Evolutionary conservation across 2,329 filamentous ascomycete genomes (phyloP), one percentile per base, ranked within the genome.

Genomic region (Elsinoe arachidis): DNA sequence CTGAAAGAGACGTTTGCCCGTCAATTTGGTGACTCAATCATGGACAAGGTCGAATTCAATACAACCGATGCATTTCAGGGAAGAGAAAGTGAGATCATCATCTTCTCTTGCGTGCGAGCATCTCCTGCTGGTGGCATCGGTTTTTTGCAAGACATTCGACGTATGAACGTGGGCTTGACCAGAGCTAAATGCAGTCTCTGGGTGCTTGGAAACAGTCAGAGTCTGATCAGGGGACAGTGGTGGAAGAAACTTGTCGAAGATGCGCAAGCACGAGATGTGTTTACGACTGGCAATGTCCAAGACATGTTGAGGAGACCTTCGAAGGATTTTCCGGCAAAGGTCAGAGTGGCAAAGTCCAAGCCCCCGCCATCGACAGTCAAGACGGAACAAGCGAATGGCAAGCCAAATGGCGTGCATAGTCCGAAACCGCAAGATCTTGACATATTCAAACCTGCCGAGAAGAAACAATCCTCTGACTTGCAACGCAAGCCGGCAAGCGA

Each of bases 121-220:
- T 92, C 87, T 30, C 83, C 88, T n/a, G 88, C 86, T 6, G 87
- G 88, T n/a, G 90, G 92, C 66, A 96, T 99, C 67, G 93, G 93
- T 79, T 99, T 99, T 82, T 86, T 99, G 81, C 88, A 89, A 56
- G 93, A 99, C 70, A 96, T 99, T 68, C 85, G 93, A 59, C 92
- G 93, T 79, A 97, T 99, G 95, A 99, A 99, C 72, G 93, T 99
- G 67, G 93, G 93, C 75, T 78, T 99, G 60, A 99, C 93, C 19
- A 87, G 93, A 77, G 95, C 93, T 4, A 96, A 96, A 72, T 96
- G 89, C 9, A 96, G 92, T 34, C 80, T 99, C 9, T 99, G 92
- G 88, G 92, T 99, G 58, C 80, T 99, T 23, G 93, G 93, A 63
- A 95, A 97, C 71, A 93, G 93, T 0, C 80, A 86, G 58, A 90